Conservation (phyloP, 257 asterid genomes). For the Solanum pennellii region DNA sequence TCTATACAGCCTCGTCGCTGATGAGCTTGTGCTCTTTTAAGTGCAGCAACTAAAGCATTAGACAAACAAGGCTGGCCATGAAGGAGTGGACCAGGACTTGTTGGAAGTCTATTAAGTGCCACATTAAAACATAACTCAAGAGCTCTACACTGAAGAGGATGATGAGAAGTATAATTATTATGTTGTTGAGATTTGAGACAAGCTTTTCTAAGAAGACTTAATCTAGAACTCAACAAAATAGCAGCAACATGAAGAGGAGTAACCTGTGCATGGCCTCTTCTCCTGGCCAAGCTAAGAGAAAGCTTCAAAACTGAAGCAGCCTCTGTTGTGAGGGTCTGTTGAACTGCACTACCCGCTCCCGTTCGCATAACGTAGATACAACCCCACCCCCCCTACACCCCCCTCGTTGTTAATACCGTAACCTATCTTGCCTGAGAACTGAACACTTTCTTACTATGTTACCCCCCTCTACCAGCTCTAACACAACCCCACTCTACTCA, state of each 20-base stretch:
- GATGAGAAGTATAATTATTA: background rate
- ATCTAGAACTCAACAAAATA: conserved; percentile 42
- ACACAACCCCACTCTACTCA: background rate
- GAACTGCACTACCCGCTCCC: conserved; percentile 44
- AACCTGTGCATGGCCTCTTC: conserved; percentile 86
- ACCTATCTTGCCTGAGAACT: background rate
- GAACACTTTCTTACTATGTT: background rate
- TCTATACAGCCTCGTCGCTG: conserved; percentile 65
- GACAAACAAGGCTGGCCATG: conserved; percentile 71
- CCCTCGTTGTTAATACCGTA: background rate
- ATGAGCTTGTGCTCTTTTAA: conserved; percentile 73
- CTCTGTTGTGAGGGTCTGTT: conserved; percentile 88
- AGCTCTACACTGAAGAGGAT: conserved; percentile 50
- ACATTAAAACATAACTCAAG: conserved; percentile 85
- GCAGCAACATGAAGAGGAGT: conserved; percentile 91
- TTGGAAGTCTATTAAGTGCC: conserved; percentile 78
- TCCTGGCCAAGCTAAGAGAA: conserved; percentile 65
- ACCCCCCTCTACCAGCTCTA: background rate
- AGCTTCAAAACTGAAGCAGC: conserved; percentile 86
- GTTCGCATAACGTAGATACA: conserved; percentile 70
- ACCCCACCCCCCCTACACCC: conserved; percentile 51
- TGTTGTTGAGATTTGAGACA: conserved; percentile 53
- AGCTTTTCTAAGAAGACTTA: conserved; percentile 50
- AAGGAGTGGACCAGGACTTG: conserved; percentile 45
- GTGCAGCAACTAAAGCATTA: conserved; percentile 73